Evolutionary conservation across 805 yeast genomes (phyloP), one percentile per base, ranked within the genome.

Genomic region (Hanseniaspora clermontiae): DNA sequence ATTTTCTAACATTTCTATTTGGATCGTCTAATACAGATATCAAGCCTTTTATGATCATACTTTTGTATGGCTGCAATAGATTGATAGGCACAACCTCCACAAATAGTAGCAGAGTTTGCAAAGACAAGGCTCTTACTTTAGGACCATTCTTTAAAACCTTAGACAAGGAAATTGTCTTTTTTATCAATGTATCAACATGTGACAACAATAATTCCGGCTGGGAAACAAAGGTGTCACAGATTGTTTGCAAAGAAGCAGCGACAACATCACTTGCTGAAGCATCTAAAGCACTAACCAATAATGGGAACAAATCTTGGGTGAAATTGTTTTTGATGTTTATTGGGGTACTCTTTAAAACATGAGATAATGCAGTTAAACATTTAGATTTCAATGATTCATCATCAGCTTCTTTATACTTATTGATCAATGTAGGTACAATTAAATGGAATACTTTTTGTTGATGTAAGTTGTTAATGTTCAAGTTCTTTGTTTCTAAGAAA

Each of bases 391-490:
- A 57, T 2, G 43, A 49, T 58, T 68, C 60, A 11, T 67, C 63
- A 1, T 56, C 34, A 1, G 62, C 58, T 7, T 59, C 61, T 34
- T 70, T 68, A 65, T 77, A 81, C 3, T 74, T 75, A 0, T 68
- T 65, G 8, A 84, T 78, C 36, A 88, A 65, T 34, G 66, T 67
- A 0, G 85, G 84, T 6, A 87, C 73, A 1, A 81, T 70, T 9
- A 74, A 69, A 58, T 80, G 79, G 65, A 88, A 87, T 29, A 87
- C 74, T 60, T 82, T 82, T 64, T 93, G 98, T 65, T 88, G 88
- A 74, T 84, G 87, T 27, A 93, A 73, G 47, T 78, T 67, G 58
- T 85, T 77, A 19, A 84, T 77, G 58, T 82, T 79, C 56, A 84
- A 74, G 60, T 80, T 80, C 62, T 65, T 64, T 59, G 74, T 40